Conservation (phyloP, 1,284 basidiomycete genomes). For the Cryptococcus sp. region DNA sequence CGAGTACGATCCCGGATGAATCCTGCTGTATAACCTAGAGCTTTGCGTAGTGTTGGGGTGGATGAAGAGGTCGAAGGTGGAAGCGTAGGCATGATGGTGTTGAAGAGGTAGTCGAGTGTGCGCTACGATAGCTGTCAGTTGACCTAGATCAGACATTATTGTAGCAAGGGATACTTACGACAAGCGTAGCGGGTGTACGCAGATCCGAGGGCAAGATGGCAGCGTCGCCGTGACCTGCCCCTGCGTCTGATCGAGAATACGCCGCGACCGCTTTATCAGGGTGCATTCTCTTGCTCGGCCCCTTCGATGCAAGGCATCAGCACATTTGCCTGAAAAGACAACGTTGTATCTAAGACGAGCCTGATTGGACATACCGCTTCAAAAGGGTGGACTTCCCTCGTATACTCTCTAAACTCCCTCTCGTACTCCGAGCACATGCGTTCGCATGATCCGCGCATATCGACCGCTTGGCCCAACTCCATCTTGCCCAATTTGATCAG, state of each 20-base stretch:
- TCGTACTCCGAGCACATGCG: slow-evolving; percentile 96
- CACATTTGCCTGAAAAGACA: no score
- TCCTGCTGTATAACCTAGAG: slow-evolving; percentile 58
- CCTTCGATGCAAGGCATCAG: slow-evolving; percentile 20
- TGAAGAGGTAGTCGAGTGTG: slow-evolving; percentile 91
- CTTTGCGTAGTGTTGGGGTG: slow-evolving; percentile 53
- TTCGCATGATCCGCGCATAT: slow-evolving; percentile 84
- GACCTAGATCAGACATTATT: slow-evolving; percentile 5
- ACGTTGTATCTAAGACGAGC: no score
- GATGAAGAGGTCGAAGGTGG: slow-evolving; percentile 29
- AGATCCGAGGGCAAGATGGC: slow-evolving; percentile 86
- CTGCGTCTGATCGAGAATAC: slow-evolving; percentile 86
- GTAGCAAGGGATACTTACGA: slow-evolving; percentile 57
- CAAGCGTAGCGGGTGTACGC: slow-evolving; percentile 80
- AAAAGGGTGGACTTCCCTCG: slow-evolving; percentile 83
- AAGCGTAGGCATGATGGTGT: slow-evolving; percentile 69
- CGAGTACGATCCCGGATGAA: slow-evolving; percentile 93
- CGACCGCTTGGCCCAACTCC: slow-evolving; percentile 81
- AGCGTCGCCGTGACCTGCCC: slow-evolving; percentile 54
- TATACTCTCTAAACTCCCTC: slow-evolving; percentile 83
- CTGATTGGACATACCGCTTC: slow-evolving; percentile 67
- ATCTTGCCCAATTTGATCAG: slow-evolving; percentile 85
- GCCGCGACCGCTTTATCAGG: slow-evolving; percentile 88
- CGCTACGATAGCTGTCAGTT: slow-evolving; percentile 55
- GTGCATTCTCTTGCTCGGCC: slow-evolving; percentile 66